Conservation (phyloP, 495 filamentous ascomycete species). For the Niebla homalea region DNA sequence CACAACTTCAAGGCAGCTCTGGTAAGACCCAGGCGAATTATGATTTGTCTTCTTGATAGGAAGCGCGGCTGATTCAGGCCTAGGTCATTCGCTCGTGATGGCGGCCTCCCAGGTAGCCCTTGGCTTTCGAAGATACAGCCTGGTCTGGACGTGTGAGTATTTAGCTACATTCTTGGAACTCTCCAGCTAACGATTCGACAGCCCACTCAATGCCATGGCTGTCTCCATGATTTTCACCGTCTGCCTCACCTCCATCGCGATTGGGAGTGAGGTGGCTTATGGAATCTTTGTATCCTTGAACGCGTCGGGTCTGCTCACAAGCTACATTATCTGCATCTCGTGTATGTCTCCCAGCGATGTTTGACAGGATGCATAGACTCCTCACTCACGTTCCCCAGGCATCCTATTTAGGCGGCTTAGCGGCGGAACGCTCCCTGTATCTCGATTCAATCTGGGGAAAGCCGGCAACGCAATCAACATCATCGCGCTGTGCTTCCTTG, state of each 20-base stretch:
- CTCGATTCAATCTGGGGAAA: slow-evolving; percentile 28
- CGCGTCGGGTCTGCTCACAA: slow-evolving; percentile 20
- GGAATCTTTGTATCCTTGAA: slow-evolving; percentile 26
- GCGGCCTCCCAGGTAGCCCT: slow-evolving; percentile 29
- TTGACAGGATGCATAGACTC: background rate
- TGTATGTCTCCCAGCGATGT: slow-evolving; percentile 19
- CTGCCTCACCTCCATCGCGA: slow-evolving; percentile 21
- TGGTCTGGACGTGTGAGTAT: slow-evolving; percentile 7
- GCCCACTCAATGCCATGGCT: slow-evolving; percentile 23
- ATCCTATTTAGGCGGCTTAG: slow-evolving; percentile 18
- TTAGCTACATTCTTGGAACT: background rate
- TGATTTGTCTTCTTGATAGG: background rate
- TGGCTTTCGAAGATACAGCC: slow-evolving; percentile 23
- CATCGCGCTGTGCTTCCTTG: slow-evolving; percentile 24
- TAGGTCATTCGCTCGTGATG: slow-evolving; percentile 28
- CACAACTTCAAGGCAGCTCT: slow-evolving; percentile 29
- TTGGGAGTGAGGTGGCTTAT: slow-evolving; percentile 25
- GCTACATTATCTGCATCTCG: slow-evolving; percentile 27
- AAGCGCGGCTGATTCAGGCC: slow-evolving; percentile 2
- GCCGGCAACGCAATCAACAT: slow-evolving; percentile 28
- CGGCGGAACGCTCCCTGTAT: slow-evolving; percentile 21
- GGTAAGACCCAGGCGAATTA: slow-evolving; percentile 8
- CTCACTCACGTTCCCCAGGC: slow-evolving; percentile 8
- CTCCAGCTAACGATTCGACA: slow-evolving; percentile 12
- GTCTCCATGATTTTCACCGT: slow-evolving; percentile 18